Evolutionary conservation across 805 yeast genomes (phyloP).

Genomic region (Lachancea quebecensis): DNA sequence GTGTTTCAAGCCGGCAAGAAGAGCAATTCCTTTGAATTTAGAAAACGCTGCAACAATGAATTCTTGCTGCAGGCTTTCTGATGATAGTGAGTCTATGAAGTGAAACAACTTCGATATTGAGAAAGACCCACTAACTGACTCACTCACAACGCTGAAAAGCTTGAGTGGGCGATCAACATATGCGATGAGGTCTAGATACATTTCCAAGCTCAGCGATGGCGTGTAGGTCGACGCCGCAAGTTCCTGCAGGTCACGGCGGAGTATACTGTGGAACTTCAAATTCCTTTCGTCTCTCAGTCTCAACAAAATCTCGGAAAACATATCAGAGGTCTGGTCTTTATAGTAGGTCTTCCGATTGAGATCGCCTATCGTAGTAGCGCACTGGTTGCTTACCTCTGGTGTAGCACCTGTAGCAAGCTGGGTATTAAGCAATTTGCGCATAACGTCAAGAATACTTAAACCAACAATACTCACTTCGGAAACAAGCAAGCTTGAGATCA

Average conservation of each 20-base stretch:
- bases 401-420: slow-evolving; percentile 34
- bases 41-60: slow-evolving; percentile 23
- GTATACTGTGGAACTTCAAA: slow-evolving; percentile 20
- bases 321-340: slow-evolving; percentile 78
- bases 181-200: slow-evolving; percentile 23
- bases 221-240: slow-evolving; percentile 16
- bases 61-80: slow-evolving; percentile 10
- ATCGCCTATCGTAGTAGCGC: slow-evolving; percentile 55
- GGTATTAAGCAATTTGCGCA: slow-evolving; percentile 48
- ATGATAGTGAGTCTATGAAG: slow-evolving; percentile 9
- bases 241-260: slow-evolving; percentile 19
- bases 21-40: slow-evolving; percentile 24
- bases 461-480: slow-evolving; percentile 84
- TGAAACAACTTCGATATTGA: slow-evolving; percentile 19
- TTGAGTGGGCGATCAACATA: slow-evolving; percentile 9
- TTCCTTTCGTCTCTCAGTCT: slow-evolving; percentile 31
- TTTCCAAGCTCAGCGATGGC: slow-evolving; percentile 22
- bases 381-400: slow-evolving; percentile 35
- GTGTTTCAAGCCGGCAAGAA: slow-evolving; percentile 28
- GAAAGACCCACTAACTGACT: slow-evolving; percentile 16
- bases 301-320: slow-evolving; percentile 59
- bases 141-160: slow-evolving; percentile 20
- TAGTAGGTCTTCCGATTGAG: slow-evolving; percentile 76
- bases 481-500: slow-evolving; percentile 54
- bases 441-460: slow-evolving; percentile 72